Conservation (phyloP, 2,329 filamentous ascomycete genomes). For the Colletotrichum aenigma region DNA sequence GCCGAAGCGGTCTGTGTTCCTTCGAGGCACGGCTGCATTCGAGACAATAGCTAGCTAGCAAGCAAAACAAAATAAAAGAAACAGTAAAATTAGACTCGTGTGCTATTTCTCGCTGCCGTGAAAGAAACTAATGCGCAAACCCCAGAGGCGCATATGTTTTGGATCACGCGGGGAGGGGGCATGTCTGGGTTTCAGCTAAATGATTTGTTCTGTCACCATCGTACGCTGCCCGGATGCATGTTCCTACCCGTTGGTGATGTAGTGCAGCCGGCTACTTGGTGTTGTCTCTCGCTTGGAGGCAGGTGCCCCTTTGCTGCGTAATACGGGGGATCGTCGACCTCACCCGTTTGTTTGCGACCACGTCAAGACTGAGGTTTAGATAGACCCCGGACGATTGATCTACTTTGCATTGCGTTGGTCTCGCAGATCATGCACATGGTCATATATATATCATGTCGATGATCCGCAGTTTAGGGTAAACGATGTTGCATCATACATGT, state of each 20-base stretch:
- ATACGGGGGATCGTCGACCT: not conserved
- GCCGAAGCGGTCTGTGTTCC: not conserved
- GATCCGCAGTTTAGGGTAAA: not conserved
- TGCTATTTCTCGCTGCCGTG: not conserved
- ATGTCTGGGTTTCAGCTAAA: not conserved
- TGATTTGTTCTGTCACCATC: not conserved
- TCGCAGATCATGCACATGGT: not conserved
- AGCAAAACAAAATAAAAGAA: not conserved
- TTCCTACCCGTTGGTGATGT: not conserved
- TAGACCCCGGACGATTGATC: not conserved
- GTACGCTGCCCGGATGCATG: not conserved
- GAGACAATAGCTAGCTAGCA: not conserved
- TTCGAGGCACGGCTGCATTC: not conserved
- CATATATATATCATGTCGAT: not conserved
- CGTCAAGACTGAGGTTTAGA: not conserved
- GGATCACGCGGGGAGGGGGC: not conserved
- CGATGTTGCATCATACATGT: not conserved
- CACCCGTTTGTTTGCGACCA: not conserved
- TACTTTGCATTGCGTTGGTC: not conserved
- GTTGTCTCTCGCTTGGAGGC: not conserved
- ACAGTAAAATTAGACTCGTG: not conserved
- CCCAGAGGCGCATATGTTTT: not conserved
- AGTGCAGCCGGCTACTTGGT: not conserved
- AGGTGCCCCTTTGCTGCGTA: not conserved
- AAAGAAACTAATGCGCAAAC: not conserved